Evolutionary conservation across 495 filamentous ascomycete genomes (phyloP), one percentile per base, ranked within the genome.

Genomic region (Podospora appendiculata): DNA sequence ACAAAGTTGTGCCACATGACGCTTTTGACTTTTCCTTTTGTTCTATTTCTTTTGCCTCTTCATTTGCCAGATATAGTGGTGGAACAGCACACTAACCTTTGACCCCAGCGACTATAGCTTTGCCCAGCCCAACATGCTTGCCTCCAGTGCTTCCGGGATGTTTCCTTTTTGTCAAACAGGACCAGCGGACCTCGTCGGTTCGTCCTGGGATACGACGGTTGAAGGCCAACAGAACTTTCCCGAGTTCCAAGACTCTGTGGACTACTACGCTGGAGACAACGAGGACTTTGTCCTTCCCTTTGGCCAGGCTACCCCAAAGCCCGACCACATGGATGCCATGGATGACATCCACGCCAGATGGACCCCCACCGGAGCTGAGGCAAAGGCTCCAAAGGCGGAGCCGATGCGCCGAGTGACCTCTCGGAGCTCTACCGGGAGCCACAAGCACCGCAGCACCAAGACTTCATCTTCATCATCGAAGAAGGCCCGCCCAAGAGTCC

Each of bases 141-240:
- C 71, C 59, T 67, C 70, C 63, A 67, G 56, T 71, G 60, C 69
- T 63, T 69, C 66, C 54, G 73, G 67, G 58, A 70, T 72, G 64
- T 74, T 75, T 75, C 73, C 69, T 70, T 77, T 70, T 64, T 74
- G 70, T 71, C 74, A 78, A 49, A 74, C 74, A 69, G 73, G 68
- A 75, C 74, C 72, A 69, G 62, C 70, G 60, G 72, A 74, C 70
- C 71, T 72, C 17, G 57, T 58, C 52, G 66, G 74, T 71, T 68
- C 72, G 65, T 66, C 71, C 60, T 77, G 74, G 74, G 74, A 75
- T 50, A 51, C 74, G 61, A 66, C 72, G 69, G 65, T 63, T 62
- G 73, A 76, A 74, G 74, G 72, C 55, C 60, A 72, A 74, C 73
- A 78, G 73, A 75, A 74, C 72, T 76, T 75, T 57, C 69, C 58